Percentiles rank a stretch among this genome's conserved stretches.
These are phyloP conservation scores for Posidonia australis DNA, from an alignment of 106 monocot species.

Conservation along the genomic window DNA sequence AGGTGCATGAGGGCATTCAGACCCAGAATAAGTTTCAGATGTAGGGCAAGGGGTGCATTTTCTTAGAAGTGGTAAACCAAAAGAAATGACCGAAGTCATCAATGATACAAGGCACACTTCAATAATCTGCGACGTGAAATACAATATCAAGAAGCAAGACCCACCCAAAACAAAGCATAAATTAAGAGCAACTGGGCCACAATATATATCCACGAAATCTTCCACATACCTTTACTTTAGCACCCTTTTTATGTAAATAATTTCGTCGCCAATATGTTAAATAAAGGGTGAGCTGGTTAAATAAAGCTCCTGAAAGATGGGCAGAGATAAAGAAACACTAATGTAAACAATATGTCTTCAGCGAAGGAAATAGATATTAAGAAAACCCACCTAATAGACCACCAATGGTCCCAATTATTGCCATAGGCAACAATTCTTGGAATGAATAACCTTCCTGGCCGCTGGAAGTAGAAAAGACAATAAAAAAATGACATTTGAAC, in stretches of 20 bases:
- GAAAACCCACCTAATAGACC: conserved; percentile 71
- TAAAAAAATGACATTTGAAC: not conserved
- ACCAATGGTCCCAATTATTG: conserved; percentile 95
- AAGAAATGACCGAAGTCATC: conserved; percentile 79
- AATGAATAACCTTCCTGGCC: conserved; percentile 98
- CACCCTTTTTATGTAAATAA: conserved; percentile 86
- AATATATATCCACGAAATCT: not conserved
- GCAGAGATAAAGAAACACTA: not conserved
- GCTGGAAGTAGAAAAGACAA: conserved; percentile 25
- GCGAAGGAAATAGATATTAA: not conserved
- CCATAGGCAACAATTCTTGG: conserved; percentile 89
- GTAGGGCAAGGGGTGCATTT: conserved; percentile 88
- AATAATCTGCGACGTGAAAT: conserved; percentile 46
- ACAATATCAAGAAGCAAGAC: not conserved
- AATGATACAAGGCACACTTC: conserved; percentile 89
- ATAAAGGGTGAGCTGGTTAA: conserved; percentile 96
- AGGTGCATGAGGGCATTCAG: conserved; percentile 93
- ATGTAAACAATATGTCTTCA: not conserved
- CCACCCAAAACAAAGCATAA: not conserved
- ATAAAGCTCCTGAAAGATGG: conserved; percentile 66
- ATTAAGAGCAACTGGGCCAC: not conserved
- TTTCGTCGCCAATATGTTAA: conserved; percentile 80
- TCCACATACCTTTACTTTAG: conserved; percentile 61
- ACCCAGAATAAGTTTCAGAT: conserved; percentile 53
- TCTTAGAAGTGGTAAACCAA: conserved; percentile 81